Evolutionary conservation across 2,329 filamentous ascomycete genomes (phyloP), one percentile per base, ranked within the genome.

Genomic region (Penicillium janthinellum): DNA sequence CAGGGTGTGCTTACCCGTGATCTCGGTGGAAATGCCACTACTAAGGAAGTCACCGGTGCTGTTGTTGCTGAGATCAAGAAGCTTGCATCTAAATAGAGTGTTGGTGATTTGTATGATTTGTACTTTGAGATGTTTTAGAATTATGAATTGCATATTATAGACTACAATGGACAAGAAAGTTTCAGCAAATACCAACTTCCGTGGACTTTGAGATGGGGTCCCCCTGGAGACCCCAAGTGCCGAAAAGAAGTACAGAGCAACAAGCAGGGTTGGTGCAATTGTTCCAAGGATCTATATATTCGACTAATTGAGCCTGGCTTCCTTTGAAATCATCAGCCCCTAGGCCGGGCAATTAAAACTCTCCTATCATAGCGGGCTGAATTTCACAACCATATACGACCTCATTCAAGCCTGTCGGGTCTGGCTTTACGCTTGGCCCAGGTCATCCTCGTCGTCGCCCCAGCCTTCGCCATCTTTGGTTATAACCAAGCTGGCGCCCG

Each of bases 21-120:
- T 71, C 80, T 89, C 65, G 85, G 84, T 42, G 87, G 87, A 0
- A 77, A 75, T 22, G 81, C 82, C 2, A 81, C 78, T 2, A 89
- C 87, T 0, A 79, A 82, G 66, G 81, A 82, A 56, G 82, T 89
- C 17, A 88, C 86, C 1, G 80, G 83, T 35, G 86, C 85, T 1
- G 81, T 86, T 10, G 81, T 82, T 58, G 73, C 71, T 35, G 82
- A 84, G 72, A 81, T 85, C 57, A 78, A 82, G 69, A 76, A 74
- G 54, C 69, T 81, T 53, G 72, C 76, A 20, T 41, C 48, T 35
- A 28, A 59, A 37, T 58, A 60, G 10, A 47, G 15, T 10, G 4
- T 47, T 31, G 44, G 22, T 31, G 44, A 3, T 5, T 31, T 6
- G 25, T 14, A 31, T 14, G 44, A 3, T 5, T 31, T 6, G 25